Conservation (phyloP, 352 stramenopile species). For the Phytophthora constricta region DNA sequence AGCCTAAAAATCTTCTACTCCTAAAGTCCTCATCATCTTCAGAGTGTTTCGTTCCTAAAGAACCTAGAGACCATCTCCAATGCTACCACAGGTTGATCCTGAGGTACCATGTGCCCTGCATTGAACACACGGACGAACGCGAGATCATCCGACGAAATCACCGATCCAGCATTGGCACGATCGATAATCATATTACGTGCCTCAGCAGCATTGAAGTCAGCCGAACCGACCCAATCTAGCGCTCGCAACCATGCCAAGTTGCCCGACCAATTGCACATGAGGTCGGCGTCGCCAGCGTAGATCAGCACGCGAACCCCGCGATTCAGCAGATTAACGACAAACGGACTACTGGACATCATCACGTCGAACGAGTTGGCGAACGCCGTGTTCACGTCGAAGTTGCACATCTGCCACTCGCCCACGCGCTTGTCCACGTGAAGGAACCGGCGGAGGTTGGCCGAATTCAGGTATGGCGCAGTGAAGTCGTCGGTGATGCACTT, state of each 20-base stretch:
- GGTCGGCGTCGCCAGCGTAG: conserved; percentile 96
- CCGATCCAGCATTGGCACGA: conserved; percentile 29
- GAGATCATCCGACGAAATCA: conserved; percentile 55
- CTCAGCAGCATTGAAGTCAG: conserved; percentile 70
- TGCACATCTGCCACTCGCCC: conserved; percentile 87
- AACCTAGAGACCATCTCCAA: conserved; percentile 94
- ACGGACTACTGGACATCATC: conserved; percentile 90
- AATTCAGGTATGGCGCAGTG: conserved; percentile 62
- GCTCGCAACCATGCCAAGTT: conserved; percentile 92
- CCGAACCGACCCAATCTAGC: conserved; percentile 89
- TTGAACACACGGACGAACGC: conserved; percentile 94
- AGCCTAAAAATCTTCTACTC: no score
- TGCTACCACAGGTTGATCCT: conserved; percentile 88
- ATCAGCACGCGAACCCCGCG: conserved; percentile 82
- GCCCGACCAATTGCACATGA: conserved; percentile 96
- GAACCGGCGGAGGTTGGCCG: conserved; percentile 39
- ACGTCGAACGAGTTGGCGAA: conserved; percentile 86
- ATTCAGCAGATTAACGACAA: conserved; percentile 88
- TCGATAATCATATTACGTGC: conserved; percentile 29
- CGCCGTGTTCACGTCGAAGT: conserved; percentile 87
- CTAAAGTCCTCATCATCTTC: no score
- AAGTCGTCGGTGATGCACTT: conserved; percentile 59
- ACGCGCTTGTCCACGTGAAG: conserved; percentile 41
- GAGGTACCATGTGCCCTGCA: conserved; percentile 93
- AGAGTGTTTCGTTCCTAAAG: conserved; percentile 47